These are phyloP conservation scores for Candida corydali DNA, from an alignment of 805 yeast species.

Conservation along the genomic window DNA sequence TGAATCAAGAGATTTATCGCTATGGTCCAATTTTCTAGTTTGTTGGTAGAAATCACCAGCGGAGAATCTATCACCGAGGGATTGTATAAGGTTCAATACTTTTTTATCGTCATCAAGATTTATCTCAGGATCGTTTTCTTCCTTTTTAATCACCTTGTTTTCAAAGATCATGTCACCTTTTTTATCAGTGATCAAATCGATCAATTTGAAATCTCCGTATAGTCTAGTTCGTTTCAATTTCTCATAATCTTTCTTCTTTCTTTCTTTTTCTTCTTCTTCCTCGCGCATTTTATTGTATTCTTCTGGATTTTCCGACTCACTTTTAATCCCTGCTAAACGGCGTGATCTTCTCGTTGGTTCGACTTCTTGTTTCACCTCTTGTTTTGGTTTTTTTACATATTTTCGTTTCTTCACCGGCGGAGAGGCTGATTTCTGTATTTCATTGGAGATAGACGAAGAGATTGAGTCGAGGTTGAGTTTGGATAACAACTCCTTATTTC, in stretches of 20 bases:
- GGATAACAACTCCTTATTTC: constrained; percentile 73
- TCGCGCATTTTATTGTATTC: constrained; percentile 32
- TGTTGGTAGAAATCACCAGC: constrained; percentile 69
- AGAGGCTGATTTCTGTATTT: constrained; percentile 21
- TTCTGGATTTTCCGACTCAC: constrained; percentile 44
- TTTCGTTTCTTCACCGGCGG: constrained; percentile 18
- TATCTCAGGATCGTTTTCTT: constrained; percentile 6
- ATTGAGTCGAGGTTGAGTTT: constrained; percentile 65
- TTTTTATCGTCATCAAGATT: constrained; percentile 16
- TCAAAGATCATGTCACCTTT: constrained; percentile 31
- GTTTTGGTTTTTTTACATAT: constrained; percentile 18
- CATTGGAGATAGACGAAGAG: constrained; percentile 49
- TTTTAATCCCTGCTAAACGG: constrained; percentile 67
- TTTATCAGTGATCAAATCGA: constrained; percentile 50
- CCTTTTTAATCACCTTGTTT: constrained; percentile 19
- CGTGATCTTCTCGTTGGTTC: constrained; percentile 73
- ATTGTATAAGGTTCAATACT: constrained; percentile 27
- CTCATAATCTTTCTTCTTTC: constrained; percentile 38
- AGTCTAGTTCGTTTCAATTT: constrained; percentile 54
- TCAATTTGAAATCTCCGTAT: constrained; percentile 59
- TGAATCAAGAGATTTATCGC: constrained; percentile 39
- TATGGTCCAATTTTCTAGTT: constrained; percentile 27
- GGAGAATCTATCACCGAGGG: constrained; percentile 51
- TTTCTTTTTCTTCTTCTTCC: constrained; percentile 30
- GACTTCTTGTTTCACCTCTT: constrained; percentile 7